A percentile compares a stretch with the other conserved stretches of the same genome.
Conservation (phyloP, 805 yeast species). For the Suhomyces tanzawaensis region DNA sequence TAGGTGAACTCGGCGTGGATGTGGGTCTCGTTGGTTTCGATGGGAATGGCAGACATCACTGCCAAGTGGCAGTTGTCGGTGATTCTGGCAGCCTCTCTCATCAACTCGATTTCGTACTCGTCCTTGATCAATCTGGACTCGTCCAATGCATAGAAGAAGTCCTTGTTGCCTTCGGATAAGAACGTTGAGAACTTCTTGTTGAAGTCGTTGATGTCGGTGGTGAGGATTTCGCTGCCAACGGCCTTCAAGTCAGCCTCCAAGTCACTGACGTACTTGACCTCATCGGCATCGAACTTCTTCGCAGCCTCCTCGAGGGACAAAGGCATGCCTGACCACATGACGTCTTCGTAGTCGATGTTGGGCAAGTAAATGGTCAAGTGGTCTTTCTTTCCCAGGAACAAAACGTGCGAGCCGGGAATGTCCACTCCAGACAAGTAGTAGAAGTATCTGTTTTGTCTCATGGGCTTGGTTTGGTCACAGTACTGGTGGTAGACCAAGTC, state of each 20-base stretch:
- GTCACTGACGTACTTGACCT: constrained; percentile 61
- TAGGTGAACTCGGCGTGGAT: constrained; percentile 94
- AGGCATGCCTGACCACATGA: constrained; percentile 97
- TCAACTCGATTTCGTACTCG: constrained; percentile 68
- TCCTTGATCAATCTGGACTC: constrained; percentile 87
- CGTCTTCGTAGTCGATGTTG: constrained; percentile 79
- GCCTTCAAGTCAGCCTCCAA: constrained; percentile 37
- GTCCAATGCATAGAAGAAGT: constrained; percentile 69
- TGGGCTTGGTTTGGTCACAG: constrained; percentile 73
- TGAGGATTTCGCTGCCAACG: constrained; percentile 33
- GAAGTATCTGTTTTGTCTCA: constrained; percentile 90
- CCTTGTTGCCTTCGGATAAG: constrained; percentile 45
- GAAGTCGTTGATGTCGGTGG: constrained; percentile 56
- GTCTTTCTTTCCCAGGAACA: constrained; percentile 53
- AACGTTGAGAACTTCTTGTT: constrained; percentile 32
- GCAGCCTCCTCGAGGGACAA: constrained; percentile 62
- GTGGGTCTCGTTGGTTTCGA: constrained; percentile 84
- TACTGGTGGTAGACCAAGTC: constrained; percentile 59
- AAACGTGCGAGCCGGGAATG: constrained; percentile 70
- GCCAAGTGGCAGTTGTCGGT: constrained; percentile 88
- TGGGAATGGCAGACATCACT: constrained; percentile 89
- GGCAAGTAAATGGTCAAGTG: constrained; percentile 76
- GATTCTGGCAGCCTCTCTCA: constrained; percentile 79
- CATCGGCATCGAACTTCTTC: constrained; percentile 74
- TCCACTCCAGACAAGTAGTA: constrained; percentile 82